Conservation (phyloP, 768 basidiomycete genomes). For the Hirschioporus abietinus region DNA sequence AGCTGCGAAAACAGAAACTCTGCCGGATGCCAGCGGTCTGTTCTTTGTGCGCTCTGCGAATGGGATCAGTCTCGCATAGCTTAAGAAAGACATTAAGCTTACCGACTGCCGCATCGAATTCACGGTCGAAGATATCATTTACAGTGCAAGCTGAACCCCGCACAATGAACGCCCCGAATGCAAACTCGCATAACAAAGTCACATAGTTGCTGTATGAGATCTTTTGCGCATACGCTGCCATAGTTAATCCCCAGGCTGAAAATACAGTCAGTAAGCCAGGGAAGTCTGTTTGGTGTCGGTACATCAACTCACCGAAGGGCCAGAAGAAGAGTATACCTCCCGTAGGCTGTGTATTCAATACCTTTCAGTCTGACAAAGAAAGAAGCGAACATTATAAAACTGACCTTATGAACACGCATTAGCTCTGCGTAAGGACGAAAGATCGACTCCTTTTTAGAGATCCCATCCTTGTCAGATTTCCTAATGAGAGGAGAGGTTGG, state of each 20-base stretch:
- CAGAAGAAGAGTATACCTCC: neutral
- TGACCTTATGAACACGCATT: neutral
- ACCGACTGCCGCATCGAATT: conserved; percentile 51
- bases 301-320: neutral
- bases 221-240: conserved; percentile 36
- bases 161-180: conserved; percentile 37
- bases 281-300: neutral
- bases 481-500: neutral
- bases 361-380: neutral
- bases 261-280: neutral
- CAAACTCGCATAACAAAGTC: conserved; percentile 26
- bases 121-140: conserved; percentile 51
- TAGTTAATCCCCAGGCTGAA: conserved; percentile 43
- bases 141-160: conserved; percentile 49
- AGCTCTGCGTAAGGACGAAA: neutral
- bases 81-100: conserved; percentile 17
- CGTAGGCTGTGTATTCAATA: neutral
- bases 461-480: neutral
- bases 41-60: conserved; percentile 40
- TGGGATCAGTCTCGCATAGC: neutral
- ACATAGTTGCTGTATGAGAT: conserved; percentile 29
- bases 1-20: conserved; percentile 39
- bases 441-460: neutral
- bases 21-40: conserved; percentile 45
- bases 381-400: neutral